These are phyloP conservation scores for Periconia sp. DNA, from an alignment of 2,329 filamentous ascomycete genomes.

Conservation along the genomic window DNA sequence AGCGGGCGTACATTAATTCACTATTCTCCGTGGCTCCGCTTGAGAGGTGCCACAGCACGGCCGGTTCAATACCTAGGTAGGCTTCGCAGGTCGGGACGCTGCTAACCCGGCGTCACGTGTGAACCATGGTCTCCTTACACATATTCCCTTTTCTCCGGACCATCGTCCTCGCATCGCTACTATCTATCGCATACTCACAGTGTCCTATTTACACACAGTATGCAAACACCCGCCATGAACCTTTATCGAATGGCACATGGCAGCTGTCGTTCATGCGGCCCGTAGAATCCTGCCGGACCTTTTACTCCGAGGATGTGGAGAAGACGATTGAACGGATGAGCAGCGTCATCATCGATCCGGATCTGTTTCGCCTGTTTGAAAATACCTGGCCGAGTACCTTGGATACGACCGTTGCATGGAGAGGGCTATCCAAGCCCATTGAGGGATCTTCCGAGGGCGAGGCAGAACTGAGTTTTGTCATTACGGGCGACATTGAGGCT, in stretches of 20 bases:
- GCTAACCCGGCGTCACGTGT: neutral
- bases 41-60: too few relatives aligned
- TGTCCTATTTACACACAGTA: constrained; percentile 50
- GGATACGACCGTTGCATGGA: constrained; percentile 74
- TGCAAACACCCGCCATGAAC: constrained; percentile 42
- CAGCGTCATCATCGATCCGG: constrained; percentile 50
- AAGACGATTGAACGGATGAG: constrained; percentile 36
- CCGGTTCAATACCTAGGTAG: too few relatives aligned
- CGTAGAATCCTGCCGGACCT: constrained; percentile 48
- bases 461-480: constrained; percentile 64
- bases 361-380: constrained; percentile 69
- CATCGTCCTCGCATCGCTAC: constrained; percentile 4
- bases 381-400: constrained; percentile 75
- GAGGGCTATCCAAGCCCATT: constrained; percentile 57
- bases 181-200: constrained; percentile 27
- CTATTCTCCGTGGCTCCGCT: too few relatives aligned
- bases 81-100: too few relatives aligned
- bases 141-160: constrained; percentile 1
- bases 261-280: constrained; percentile 50
- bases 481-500: constrained; percentile 60
- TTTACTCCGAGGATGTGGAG: constrained; percentile 47
- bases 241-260: constrained; percentile 44
- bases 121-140: neutral
- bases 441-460: neutral
- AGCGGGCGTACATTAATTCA: too few relatives aligned